These are phyloP conservation scores for Fusarium tupiense DNA, from an alignment of 2,329 filamentous ascomycete species.

Conservation along the genomic window DNA sequence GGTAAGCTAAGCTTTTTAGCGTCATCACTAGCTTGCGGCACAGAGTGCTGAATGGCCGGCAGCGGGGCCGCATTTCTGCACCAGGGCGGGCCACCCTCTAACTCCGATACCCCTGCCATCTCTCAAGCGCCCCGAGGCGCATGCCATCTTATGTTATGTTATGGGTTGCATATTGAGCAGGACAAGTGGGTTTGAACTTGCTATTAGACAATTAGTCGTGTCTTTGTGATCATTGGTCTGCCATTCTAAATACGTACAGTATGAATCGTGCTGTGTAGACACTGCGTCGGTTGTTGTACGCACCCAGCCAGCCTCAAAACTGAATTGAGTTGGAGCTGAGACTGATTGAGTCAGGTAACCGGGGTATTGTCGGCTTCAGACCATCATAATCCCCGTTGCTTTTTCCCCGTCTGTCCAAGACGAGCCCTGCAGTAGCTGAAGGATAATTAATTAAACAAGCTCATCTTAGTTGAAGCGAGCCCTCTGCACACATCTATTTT, in stretches of 20 bases:
- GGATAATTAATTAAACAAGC: background rate
- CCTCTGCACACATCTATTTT: background rate
- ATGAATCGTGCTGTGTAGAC: background rate
- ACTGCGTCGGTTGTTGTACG: background rate
- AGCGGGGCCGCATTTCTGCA: constrained; percentile 33
- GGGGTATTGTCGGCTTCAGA: background rate
- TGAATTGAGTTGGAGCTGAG: constrained; percentile 5
- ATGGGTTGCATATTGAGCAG: constrained; percentile 34
- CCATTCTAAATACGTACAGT: constrained; percentile 9
- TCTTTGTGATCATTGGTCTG: constrained; percentile 13
- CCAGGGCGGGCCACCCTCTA: constrained; percentile 1
- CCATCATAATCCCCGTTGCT: background rate
- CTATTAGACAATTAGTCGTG: constrained; percentile 32
- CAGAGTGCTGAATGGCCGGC: constrained; percentile 43
- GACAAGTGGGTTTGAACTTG: constrained; percentile 26
- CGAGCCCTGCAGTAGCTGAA: too few relatives aligned
- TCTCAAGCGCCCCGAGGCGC: constrained; percentile 32
- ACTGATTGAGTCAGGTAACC: background rate
- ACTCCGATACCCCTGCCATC: constrained; percentile 37
- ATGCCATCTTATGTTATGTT: constrained; percentile 19
- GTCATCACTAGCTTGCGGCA: constrained; percentile 21
- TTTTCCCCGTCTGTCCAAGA: background rate
- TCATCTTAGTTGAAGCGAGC: background rate
- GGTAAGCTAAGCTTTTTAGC: constrained; percentile 47
- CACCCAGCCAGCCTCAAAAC: constrained; percentile 1